A percentile compares a stretch with the other conserved stretches of the same genome.
Evolutionary conservation across 2,329 filamentous ascomycete genomes (phyloP).

Genomic region (Aspergillus sclerotialis): DNA sequence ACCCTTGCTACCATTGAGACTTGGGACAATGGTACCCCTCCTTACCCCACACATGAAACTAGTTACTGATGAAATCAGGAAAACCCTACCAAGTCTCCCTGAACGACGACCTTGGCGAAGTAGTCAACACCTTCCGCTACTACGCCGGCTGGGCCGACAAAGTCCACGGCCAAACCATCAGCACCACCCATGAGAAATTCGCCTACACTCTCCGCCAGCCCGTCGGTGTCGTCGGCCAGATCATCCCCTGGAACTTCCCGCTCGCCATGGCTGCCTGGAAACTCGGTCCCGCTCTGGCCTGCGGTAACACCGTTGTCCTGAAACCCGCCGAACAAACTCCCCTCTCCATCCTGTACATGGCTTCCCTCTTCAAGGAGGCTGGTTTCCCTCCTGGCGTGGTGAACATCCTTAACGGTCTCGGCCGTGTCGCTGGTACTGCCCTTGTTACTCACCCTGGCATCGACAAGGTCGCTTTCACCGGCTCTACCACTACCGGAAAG

Average conservation of each 20-base stretch:
- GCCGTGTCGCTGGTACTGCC: conserved; percentile 22
- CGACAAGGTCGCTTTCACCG: conserved; percentile 30
- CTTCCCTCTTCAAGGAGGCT: conserved; percentile 26
- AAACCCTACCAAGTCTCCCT: conserved; percentile 38
- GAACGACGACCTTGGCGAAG: conserved; percentile 64
- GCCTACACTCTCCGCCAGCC: conserved; percentile 79
- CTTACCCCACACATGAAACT: no score
- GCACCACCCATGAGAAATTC: conserved; percentile 56
- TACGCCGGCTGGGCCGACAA: conserved; percentile 91
- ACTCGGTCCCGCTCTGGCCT: conserved; percentile 27
- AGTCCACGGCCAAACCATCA: conserved; percentile 75
- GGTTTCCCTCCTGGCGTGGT: conserved; percentile 29
- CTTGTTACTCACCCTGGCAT: conserved; percentile 26
- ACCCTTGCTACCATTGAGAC: conserved; percentile 62
- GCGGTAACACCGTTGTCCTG: conserved; percentile 27
- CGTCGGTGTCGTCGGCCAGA: conserved; percentile 73
- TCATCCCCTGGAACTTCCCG: conserved; percentile 87
- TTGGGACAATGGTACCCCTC: conserved; percentile 62
- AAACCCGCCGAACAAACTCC: conserved; percentile 31
- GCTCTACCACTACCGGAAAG: conserved; percentile 25
- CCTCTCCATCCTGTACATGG: conserved; percentile 26
- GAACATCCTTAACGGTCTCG: conserved; percentile 28
- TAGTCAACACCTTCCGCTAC: conserved; percentile 69
- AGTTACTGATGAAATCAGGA: no score
- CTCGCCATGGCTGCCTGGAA: conserved; percentile 62